phyloP scores from a whole-genome alignment of 495 filamentous ascomycete species.

The Trichoderma virens region DNA sequence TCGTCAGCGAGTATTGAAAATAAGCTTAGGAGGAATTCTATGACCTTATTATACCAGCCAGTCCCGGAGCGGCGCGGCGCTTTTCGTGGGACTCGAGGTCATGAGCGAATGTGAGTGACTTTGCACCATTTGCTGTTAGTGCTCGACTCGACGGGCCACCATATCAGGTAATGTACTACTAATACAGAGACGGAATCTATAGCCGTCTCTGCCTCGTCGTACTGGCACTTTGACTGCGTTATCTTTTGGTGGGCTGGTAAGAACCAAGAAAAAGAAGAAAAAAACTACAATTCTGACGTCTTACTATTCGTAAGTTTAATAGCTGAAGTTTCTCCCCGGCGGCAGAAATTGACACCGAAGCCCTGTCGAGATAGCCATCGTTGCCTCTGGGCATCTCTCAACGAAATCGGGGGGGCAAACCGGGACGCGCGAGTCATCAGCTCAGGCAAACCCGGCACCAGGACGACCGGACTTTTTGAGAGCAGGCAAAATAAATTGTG shows the following conservation, averaged over 20 bases:
- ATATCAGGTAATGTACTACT: no score
- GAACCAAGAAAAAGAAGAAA: background rate
- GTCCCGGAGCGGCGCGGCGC: background rate
- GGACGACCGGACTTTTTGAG: background rate
- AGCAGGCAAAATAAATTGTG: background rate
- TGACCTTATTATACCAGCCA: slow-evolving; percentile 3
- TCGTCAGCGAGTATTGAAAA: slow-evolving; percentile 7
- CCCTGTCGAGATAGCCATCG: no score
- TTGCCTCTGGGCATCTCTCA: background rate
- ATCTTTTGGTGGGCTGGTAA: background rate
- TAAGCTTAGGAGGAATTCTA: slow-evolving; percentile 9
- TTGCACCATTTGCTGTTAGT: no score
- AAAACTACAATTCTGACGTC: background rate
- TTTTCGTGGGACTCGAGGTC: background rate
- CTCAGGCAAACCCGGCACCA: background rate
- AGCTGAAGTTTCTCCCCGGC: background rate
- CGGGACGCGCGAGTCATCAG: background rate
- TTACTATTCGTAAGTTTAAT: no score
- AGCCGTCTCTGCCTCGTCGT: no score
- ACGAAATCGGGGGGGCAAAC: background rate
- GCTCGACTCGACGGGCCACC: no score
- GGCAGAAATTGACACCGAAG: background rate
- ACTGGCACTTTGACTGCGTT: background rate
- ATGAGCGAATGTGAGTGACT: background rate
- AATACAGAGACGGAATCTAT: no score